Percentiles rank a stretch among this genome's conserved stretches.
These are phyloP conservation scores for Triticum dicoccoides DNA, from an alignment of 176 grass and related monocot species.

Conservation along the genomic window DNA sequence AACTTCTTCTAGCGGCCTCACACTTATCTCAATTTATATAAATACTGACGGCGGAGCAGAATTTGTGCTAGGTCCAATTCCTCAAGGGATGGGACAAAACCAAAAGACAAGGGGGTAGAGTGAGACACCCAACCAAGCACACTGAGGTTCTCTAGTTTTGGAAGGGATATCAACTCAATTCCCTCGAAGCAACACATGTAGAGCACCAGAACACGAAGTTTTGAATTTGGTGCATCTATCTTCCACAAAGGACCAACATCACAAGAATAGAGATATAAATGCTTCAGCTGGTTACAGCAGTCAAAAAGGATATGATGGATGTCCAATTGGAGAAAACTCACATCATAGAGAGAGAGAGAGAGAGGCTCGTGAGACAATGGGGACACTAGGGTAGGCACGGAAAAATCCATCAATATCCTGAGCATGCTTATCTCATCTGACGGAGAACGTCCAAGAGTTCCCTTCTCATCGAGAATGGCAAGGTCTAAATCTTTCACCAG, in stretches of 20 bases:
- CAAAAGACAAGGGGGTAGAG: neutral
- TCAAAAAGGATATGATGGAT: neutral
- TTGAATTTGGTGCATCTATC: slow-evolving; percentile 10
- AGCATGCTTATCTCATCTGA: neutral
- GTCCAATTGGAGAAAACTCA: neutral
- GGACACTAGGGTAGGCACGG: neutral
- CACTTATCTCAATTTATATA: neutral
- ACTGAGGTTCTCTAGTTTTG: neutral
- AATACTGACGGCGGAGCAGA: neutral
- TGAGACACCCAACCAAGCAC: neutral
- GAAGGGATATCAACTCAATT: neutral
- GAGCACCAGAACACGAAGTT: neutral
- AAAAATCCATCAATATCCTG: neutral
- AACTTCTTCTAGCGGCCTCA: no score
- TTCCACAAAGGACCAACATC: neutral
- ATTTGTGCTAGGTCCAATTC: neutral
- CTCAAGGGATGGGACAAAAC: neutral
- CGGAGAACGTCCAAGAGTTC: no score
- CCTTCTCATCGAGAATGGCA: neutral
- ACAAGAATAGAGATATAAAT: neutral
- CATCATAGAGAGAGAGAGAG: neutral
- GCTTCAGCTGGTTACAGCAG: neutral
- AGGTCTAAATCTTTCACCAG: neutral
- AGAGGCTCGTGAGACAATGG: neutral
- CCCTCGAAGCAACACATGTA: neutral